These are phyloP conservation scores for Anacardium occidentale DNA, from an alignment of 345 rosid genomes.

Conservation along the genomic window DNA sequence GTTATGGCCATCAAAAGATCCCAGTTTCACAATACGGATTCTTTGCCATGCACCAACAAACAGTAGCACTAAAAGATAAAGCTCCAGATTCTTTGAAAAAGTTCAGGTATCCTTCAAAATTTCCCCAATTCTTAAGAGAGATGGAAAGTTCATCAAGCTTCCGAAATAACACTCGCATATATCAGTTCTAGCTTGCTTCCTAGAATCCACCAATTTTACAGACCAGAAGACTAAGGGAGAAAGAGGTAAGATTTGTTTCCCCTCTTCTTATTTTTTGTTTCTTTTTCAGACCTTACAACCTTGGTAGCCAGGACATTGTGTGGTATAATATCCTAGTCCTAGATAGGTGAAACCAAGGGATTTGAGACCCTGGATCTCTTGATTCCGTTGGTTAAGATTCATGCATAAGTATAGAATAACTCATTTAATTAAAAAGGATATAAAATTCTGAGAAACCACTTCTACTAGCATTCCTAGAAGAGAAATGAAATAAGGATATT, in stretches of 20 bases:
- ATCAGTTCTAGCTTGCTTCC: background rate
- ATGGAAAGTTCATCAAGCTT: background rate
- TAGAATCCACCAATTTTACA: background rate
- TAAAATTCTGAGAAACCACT: background rate
- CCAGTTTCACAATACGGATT: background rate
- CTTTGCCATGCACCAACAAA: background rate
- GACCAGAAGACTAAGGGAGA: background rate
- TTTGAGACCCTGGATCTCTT: too few species aligned
- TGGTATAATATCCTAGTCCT: too few species aligned
- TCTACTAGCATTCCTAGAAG: constrained; percentile 18
- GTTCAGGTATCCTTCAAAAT: background rate
- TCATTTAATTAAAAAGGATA: constrained; percentile 14
- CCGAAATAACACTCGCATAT: background rate
- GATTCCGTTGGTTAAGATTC: background rate
- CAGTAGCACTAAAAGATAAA: background rate
- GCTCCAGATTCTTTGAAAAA: background rate
- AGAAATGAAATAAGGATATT: constrained; percentile 17
- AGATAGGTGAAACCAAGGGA: too few species aligned
- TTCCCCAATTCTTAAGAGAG: background rate
- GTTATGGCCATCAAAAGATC: background rate
- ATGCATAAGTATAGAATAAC: background rate
- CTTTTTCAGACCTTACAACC: too few species aligned
- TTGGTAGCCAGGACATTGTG: too few species aligned
- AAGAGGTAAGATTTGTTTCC: too few species aligned
- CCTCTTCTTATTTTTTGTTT: too few species aligned